A percentile compares a stretch with the other conserved stretches of the same genome.
These are phyloP conservation scores for Hypoxylon sp. DNA, from an alignment of 2,329 filamentous ascomycete species.

Conservation along the genomic window DNA sequence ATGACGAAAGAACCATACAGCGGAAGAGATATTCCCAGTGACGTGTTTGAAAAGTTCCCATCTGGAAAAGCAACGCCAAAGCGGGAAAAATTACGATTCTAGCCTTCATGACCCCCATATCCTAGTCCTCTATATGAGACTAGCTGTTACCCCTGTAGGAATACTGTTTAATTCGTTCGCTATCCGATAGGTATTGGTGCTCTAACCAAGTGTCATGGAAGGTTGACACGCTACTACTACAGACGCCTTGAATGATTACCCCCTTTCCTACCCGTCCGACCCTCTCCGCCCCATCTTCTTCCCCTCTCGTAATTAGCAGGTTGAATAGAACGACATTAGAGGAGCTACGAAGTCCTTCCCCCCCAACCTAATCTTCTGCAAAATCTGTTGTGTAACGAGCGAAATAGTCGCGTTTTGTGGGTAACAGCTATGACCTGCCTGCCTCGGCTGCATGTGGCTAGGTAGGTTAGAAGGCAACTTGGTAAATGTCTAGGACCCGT, in stretches of 20 bases:
- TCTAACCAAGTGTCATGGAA: neutral
- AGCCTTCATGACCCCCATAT: neutral
- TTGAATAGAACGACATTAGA: constrained; percentile 8
- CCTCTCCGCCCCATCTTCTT: neutral
- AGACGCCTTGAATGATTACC: constrained; percentile 1
- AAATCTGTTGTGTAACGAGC: constrained; percentile 34
- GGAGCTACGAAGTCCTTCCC: neutral
- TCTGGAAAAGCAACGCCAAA: neutral
- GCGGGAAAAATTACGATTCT: neutral
- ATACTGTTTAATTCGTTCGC: neutral
- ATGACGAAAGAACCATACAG: neutral
- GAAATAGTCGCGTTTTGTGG: constrained; percentile 2
- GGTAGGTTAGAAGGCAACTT: neutral
- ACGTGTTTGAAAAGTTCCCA: neutral
- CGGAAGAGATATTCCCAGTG: neutral
- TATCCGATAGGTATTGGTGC: neutral
- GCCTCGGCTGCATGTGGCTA: constrained; percentile 17
- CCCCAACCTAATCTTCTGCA: constrained; percentile 17
- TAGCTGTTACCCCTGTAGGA: neutral
- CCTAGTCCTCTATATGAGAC: neutral
- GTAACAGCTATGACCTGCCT: constrained; percentile 17
- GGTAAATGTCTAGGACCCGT: neutral
- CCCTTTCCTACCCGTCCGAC: neutral
- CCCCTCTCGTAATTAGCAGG: neutral
- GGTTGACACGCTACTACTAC: constrained; percentile 17